Base-by-base conservation (phyloP, 768 basidiomycete species). In the Calocybe indica region DNA sequence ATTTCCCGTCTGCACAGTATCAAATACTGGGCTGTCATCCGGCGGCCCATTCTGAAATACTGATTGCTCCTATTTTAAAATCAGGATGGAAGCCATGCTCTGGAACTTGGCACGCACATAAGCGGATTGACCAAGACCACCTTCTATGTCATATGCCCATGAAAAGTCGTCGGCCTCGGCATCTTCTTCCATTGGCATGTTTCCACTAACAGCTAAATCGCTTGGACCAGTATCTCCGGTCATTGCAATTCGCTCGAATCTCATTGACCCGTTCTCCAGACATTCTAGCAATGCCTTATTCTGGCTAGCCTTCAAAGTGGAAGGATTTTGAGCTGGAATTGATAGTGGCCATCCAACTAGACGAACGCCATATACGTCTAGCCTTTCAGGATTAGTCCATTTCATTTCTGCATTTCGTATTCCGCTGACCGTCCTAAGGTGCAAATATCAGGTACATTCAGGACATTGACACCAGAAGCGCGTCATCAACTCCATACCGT, bases 391-490 rank as follows among this genome's bases (percentile, higher is more conserved):
- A 57, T 82, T 83, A 7, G 80, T 79, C 84, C 84, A 86, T 59
- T 80, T 85, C 84, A 86, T 86, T 55, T 86, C 84, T 14, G 84
- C 83, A 46, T 71, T 79, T 8, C 78, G 79, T 13, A 79, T 62
- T 6, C 82, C 82, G 52, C 79, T 80, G 6, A 70, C 72, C 4
- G 69, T 57, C 59, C 83, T 84, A 49, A 22, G 8, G 15, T 39
- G 46, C 9, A 43, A 44, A 34, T 34, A 39, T 40, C 30, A 40
- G 30, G 3, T 32, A n/a, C 42, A 43, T 8, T 43, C 28, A 37
- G 29, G n/a, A 29, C 6, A 11, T 37, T 9, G 14, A 11, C 36
- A 44, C 49, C 15, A 52, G 41, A 43, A 40, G 6, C 43, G 45
- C 31, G 39, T 32, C 11, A 8, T 51, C 28, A 41, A 36, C 31